These are phyloP conservation scores for Discostella stelligeroides DNA, from an alignment of 108 stramenopile genomes.

Conservation along the genomic window DNA sequence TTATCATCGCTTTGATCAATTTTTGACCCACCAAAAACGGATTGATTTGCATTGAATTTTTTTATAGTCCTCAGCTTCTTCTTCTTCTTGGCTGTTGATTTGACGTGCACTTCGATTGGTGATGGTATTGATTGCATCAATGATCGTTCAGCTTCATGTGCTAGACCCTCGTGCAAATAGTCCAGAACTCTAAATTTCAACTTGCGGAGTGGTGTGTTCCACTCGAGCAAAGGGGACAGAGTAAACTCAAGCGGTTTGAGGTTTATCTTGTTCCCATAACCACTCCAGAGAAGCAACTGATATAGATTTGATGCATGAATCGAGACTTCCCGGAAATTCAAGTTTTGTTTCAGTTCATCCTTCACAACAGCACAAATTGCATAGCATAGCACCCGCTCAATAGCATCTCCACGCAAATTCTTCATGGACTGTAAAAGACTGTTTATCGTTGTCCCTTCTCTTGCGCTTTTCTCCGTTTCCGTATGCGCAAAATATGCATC, in stretches of 20 bases:
- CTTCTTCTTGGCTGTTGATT: slow-evolving; percentile 44
- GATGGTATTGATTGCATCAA: slow-evolving; percentile 37
- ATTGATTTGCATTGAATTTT: no score
- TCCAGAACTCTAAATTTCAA: slow-evolving; percentile 19
- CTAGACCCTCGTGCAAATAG: slow-evolving; percentile 36
- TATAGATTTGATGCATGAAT: slow-evolving; percentile 8
- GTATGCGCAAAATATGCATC: slow-evolving; percentile 38
- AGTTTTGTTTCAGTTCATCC: slow-evolving; percentile 14
- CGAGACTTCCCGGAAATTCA: no score
- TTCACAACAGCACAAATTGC: slow-evolving; percentile 23
- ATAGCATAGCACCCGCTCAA: slow-evolving; percentile 17
- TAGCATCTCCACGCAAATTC: slow-evolving; percentile 16
- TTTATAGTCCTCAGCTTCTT: slow-evolving; percentile 32
- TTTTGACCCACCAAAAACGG: neutral
- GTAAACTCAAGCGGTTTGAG: slow-evolving; percentile 8
- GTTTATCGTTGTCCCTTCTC: neutral
- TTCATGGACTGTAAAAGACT: slow-evolving; percentile 11
- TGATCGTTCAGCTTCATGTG: slow-evolving; percentile 42
- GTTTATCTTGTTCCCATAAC: neutral
- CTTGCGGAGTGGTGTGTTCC: slow-evolving; percentile 24
- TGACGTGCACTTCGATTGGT: slow-evolving; percentile 21
- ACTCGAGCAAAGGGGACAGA: slow-evolving; percentile 21
- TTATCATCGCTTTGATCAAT: slow-evolving; percentile 13
- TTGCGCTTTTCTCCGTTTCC: slow-evolving; percentile 10
- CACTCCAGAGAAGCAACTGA: slow-evolving; percentile 11